A percentile compares a stretch with the other conserved stretches of the same genome.
phyloP scores from a whole-genome alignment of 768 basidiomycete species.

The Tylopilus subfusipes region DNA sequence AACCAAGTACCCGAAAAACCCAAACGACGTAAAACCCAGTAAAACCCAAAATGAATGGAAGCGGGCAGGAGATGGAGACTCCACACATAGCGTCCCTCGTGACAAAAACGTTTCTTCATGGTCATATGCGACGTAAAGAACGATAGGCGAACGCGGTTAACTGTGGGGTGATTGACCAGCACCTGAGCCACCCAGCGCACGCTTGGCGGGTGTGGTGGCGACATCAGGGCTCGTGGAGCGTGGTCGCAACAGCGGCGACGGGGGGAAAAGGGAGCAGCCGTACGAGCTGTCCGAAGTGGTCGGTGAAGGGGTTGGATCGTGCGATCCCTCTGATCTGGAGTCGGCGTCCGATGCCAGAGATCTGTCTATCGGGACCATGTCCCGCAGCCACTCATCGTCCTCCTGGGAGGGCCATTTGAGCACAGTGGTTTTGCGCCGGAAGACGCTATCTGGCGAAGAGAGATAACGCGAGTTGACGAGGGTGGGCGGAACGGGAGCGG shows the following conservation, averaged over 20 bases:
- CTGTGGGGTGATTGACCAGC: constrained; percentile 14
- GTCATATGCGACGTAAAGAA: constrained; percentile 23
- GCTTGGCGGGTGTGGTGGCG: constrained; percentile 15
- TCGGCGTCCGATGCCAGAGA: constrained; percentile 9
- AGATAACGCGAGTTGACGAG: constrained; percentile 55
- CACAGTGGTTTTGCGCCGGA: constrained; percentile 36
- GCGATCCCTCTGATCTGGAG: constrained; percentile 14
- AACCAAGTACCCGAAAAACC: constrained; percentile 1
- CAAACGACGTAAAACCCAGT: constrained; percentile 8
- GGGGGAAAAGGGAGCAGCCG: constrained; percentile 7
- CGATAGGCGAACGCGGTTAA: constrained; percentile 10
- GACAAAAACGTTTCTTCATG: constrained; percentile 22
- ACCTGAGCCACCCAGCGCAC: constrained; percentile 7
- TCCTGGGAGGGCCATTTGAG: constrained; percentile 43
- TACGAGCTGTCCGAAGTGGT: constrained; percentile 23
- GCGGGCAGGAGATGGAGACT: constrained; percentile 1
- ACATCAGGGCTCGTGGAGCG: constrained; percentile 18
- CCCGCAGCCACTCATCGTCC: constrained; percentile 61
- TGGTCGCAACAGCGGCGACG: constrained; percentile 24
- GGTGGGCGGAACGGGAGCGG: constrained; percentile 56
- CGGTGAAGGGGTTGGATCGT: constrained; percentile 15
- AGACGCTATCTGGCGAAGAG: constrained; percentile 46
- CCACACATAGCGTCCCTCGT: constrained; percentile 15
- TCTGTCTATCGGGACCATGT: constrained; percentile 48
- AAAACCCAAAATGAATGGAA: constrained; percentile 19